Evolutionary conservation across 2,329 filamentous ascomycete genomes (phyloP).

Genomic region (Colletotrichum simmondsii): DNA sequence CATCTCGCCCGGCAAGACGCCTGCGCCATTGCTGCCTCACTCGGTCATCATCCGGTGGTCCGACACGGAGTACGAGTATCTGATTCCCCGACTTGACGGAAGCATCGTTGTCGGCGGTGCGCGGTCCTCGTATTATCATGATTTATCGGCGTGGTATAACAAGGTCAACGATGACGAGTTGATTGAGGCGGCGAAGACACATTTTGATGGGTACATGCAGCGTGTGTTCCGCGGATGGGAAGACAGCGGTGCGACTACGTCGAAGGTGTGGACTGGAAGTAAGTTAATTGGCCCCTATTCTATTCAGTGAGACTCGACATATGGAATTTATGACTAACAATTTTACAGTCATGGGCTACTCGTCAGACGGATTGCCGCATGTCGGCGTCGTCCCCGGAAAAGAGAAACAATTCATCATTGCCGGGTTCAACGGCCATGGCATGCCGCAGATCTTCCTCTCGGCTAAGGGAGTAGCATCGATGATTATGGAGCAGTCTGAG

Average conservation of each 20-base stretch:
- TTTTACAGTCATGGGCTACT: conserved; percentile 52
- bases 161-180: conserved; percentile 53
- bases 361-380: conserved; percentile 53
- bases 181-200: conserved; percentile 49
- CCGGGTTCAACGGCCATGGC: conserved; percentile 62
- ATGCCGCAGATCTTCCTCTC: conserved; percentile 58
- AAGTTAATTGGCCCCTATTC: conserved; percentile 18
- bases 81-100: conserved; percentile 65
- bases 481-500: conserved; percentile 44
- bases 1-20: conserved; percentile 42
- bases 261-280: conserved; percentile 56
- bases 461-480: conserved; percentile 51
- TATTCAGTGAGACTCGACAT: no score
- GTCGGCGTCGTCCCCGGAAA: conserved; percentile 54
- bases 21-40: conserved; percentile 50
- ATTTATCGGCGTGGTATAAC: conserved; percentile 51
- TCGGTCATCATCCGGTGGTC: conserved; percentile 72
- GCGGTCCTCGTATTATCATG: conserved; percentile 42
- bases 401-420: conserved; percentile 54
- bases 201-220: conserved; percentile 60
- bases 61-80: conserved; percentile 72
- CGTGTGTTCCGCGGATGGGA: conserved; percentile 58
- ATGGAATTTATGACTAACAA: conserved; percentile 7
- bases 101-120: conserved; percentile 58
- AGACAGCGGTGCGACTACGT: conserved; percentile 46